Percentiles rank a stretch among this genome's conserved stretches.
phyloP scores from a whole-genome alignment of 495 filamentous ascomycete species.

The Neohortaea acidophila region DNA sequence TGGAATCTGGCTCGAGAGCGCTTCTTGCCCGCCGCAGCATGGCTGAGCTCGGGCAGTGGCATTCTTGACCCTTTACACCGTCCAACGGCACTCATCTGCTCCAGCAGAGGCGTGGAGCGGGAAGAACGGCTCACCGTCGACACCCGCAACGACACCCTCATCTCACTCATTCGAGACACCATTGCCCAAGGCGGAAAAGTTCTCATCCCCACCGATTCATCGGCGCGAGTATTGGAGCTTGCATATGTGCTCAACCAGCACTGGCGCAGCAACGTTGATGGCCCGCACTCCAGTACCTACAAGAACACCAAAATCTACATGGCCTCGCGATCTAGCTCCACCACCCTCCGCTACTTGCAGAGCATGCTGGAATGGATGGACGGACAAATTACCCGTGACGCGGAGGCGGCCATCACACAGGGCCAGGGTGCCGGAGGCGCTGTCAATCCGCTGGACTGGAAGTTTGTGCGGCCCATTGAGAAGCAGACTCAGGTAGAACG shows the following conservation, averaged over 20 bases:
- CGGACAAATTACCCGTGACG: constrained; percentile 76
- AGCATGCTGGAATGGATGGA: constrained; percentile 99
- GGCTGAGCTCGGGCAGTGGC: constrained; percentile 73
- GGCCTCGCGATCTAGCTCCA: constrained; percentile 61
- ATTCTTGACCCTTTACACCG: constrained; percentile 86
- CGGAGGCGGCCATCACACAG: constrained; percentile 51
- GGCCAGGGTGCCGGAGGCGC: constrained; percentile 26
- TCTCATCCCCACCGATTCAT: constrained; percentile 87
- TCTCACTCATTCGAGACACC: constrained; percentile 64
- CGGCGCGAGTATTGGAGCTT: constrained; percentile 82
- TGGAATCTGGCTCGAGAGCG: constrained; percentile 95
- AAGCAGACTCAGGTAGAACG: constrained; percentile 56
- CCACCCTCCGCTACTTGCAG: constrained; percentile 71
- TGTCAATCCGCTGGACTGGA: constrained; percentile 69
- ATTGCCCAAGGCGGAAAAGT: constrained; percentile 78
- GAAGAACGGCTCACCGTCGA: constrained; percentile 53
- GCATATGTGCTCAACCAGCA: constrained; percentile 84
- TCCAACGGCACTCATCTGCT: constrained; percentile 85
- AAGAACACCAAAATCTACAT: constrained; percentile 61
- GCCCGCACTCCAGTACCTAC: constrained; percentile 38
- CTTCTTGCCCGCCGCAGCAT: constrained; percentile 80
- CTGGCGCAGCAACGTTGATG: constrained; percentile 58
- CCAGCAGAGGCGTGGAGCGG: constrained; percentile 61
- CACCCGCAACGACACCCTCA: constrained; percentile 68
- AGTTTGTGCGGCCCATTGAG: constrained; percentile 66